phyloP scores from a whole-genome alignment of 2,329 filamentous ascomycete genomes.

The Sporothrix curviconia region DNA sequence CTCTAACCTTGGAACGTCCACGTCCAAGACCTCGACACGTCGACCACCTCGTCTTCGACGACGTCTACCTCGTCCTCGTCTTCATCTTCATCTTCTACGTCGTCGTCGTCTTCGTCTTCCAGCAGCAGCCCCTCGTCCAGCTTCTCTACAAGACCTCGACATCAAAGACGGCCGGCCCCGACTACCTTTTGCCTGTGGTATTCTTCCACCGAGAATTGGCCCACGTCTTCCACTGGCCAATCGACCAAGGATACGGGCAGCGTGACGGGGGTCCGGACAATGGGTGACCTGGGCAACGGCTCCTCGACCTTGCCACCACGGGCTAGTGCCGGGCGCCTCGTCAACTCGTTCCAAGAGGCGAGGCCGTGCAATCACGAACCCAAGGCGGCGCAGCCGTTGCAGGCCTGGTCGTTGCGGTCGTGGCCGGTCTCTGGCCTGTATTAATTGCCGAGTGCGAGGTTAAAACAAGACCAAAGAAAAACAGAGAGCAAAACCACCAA shows the following conservation, averaged over 20 bases:
- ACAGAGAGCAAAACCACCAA: conserved; percentile 4
- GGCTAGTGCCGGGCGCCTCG: conserved; percentile 20
- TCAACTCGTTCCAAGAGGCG: conserved; percentile 30
- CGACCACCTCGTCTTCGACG: conserved; percentile 17
- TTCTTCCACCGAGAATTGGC: conserved; percentile 51
- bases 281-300: neutral
- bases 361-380: conserved; percentile 36
- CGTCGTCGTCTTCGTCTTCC: conserved; percentile 14
- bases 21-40: conserved; percentile 13
- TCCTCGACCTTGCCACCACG: conserved; percentile 17
- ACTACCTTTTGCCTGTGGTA: conserved; percentile 34
- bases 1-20: conserved; percentile 25
- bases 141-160: conserved; percentile 10
- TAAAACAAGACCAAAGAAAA: neutral
- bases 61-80: conserved; percentile 25
- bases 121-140: conserved; percentile 13
- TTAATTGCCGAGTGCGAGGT: conserved; percentile 22
- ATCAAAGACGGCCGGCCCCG: conserved; percentile 4
- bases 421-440: conserved; percentile 46
- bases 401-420: conserved; percentile 49
- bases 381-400: conserved; percentile 46
- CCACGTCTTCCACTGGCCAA: conserved; percentile 15
- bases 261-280: neutral
- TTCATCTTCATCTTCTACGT: conserved; percentile 16
- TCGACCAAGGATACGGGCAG: conserved; percentile 10